Percentiles rank a stretch among this genome's conserved stretches.
Conservation (phyloP, 371 early-diverging fungal species). For the Lichtheimia ornata region DNA sequence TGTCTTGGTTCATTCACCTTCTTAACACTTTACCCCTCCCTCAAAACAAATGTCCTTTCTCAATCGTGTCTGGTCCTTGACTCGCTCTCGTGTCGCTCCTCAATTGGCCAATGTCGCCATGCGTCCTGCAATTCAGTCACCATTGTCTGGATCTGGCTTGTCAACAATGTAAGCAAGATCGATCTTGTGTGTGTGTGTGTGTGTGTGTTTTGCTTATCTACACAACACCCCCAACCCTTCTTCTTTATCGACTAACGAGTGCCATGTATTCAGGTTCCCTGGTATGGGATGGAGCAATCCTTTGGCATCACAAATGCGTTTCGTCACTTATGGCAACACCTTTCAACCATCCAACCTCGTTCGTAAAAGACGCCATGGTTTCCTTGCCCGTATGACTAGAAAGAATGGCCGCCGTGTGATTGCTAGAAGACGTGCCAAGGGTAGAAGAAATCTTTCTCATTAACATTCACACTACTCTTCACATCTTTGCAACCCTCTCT, state of each 20-base stretch:
- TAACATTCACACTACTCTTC: constrained; percentile 35
- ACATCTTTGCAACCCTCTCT: neutral
- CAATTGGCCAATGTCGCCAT: neutral
- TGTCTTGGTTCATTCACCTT: neutral
- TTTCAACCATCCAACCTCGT: constrained; percentile 92
- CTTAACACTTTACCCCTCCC: neutral
- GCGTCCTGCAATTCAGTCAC: neutral
- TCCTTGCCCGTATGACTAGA: constrained; percentile 79
- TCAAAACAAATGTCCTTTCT: constrained; percentile 7
- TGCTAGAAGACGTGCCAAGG: constrained; percentile 78
- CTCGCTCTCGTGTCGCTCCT: neutral
- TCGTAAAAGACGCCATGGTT: constrained; percentile 93
- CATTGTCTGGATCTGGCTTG: constrained; percentile 1
- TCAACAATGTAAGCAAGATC: neutral
- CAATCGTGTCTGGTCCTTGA: constrained; percentile 5
- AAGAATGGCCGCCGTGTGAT: constrained; percentile 81
- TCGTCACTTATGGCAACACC: constrained; percentile 81
- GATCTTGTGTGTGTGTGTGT: too few species aligned
- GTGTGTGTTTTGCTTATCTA: too few species aligned
- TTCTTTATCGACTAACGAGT: neutral
- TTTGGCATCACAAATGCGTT: constrained; percentile 62
- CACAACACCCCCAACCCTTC: too few species aligned
- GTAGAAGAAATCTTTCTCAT: constrained; percentile 82
- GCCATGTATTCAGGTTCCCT: neutral
- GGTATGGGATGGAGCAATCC: constrained; percentile 11